Conservation (phyloP, 176 grass and related monocot species). For the Pharus latifolius region DNA sequence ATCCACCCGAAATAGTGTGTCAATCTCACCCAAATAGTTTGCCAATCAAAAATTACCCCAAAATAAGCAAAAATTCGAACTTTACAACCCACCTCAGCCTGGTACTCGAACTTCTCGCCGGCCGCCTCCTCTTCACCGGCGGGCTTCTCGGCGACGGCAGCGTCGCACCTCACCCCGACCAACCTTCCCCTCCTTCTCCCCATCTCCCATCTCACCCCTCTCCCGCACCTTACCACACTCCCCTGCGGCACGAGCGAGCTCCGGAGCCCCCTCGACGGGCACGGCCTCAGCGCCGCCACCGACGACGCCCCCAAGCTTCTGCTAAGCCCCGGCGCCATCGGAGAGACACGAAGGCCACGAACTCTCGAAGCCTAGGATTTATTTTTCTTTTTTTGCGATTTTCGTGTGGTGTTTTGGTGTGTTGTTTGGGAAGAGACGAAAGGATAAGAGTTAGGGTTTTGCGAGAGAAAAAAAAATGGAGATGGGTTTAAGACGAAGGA, state of each 20-base stretch:
- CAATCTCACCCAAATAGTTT: not conserved
- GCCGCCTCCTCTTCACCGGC: slow-evolving; percentile 39
- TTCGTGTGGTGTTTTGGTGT: not conserved
- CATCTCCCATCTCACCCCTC: slow-evolving; percentile 42
- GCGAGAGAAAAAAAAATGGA: not conserved
- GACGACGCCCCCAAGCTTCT: slow-evolving; percentile 52
- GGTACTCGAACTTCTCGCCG: slow-evolving; percentile 85
- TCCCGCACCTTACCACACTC: not conserved
- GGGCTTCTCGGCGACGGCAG: slow-evolving; percentile 67
- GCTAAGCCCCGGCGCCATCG: slow-evolving; percentile 48
- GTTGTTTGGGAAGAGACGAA: slow-evolving; percentile 11
- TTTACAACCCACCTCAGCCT: slow-evolving; percentile 57
- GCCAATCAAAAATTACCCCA: not conserved
- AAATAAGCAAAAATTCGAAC: not conserved
- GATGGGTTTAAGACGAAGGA: slow-evolving; percentile 17
- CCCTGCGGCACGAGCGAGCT: slow-evolving; percentile 11
- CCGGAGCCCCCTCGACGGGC: not conserved
- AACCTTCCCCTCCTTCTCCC: slow-evolving; percentile 13
- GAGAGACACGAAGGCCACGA: not conserved
- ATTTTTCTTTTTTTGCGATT: not conserved
- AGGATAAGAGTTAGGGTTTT: slow-evolving; percentile 52
- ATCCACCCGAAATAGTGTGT: not conserved
- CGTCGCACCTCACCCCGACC: slow-evolving; percentile 42
- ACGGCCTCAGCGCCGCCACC: slow-evolving; percentile 40
- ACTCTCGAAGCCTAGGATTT: too few relatives aligned